phyloP scores from a whole-genome alignment of 345 rosid species.

The Cardamine chenopodiifolia region DNA sequence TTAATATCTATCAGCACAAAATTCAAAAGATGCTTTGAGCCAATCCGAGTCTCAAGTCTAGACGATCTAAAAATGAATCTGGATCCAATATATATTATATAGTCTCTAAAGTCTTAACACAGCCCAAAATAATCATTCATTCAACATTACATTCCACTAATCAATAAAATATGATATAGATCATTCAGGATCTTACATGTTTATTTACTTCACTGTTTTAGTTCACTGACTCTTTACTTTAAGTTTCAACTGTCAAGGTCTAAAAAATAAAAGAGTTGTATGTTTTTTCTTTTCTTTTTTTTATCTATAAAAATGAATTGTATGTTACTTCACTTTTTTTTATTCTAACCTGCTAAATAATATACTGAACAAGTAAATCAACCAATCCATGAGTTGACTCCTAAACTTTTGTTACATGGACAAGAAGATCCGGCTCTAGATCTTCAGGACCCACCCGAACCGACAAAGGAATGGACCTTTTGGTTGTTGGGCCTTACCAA shows the following conservation, averaged over 20 bases:
- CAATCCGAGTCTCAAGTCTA: neutral
- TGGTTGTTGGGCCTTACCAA: constrained; percentile 54
- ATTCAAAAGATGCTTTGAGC: neutral
- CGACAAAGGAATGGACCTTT: constrained; percentile 49
- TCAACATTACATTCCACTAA: neutral
- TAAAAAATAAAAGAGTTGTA: too few species aligned
- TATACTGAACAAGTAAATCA: neutral
- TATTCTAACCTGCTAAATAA: too few species aligned
- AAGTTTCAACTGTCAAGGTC: too few species aligned
- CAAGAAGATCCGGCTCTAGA: constrained; percentile 63
- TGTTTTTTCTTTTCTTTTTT: too few species aligned
- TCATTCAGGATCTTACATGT: too few species aligned
- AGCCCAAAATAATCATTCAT: constrained; percentile 2
- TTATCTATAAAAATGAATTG: too few species aligned
- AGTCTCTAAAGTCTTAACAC: neutral
- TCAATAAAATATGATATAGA: too few species aligned
- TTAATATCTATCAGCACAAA: neutral
- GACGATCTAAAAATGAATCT: neutral
- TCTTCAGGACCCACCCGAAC: constrained; percentile 65
- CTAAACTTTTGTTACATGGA: constrained; percentile 1
- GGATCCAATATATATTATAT: neutral
- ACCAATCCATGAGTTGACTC: neutral
- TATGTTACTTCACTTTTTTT: too few species aligned
- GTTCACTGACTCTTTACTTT: too few species aligned
- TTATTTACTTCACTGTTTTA: too few species aligned